phyloP scores from a whole-genome alignment of 371 early-diverging fungal genomes.

The Batkoa obscura region DNA sequence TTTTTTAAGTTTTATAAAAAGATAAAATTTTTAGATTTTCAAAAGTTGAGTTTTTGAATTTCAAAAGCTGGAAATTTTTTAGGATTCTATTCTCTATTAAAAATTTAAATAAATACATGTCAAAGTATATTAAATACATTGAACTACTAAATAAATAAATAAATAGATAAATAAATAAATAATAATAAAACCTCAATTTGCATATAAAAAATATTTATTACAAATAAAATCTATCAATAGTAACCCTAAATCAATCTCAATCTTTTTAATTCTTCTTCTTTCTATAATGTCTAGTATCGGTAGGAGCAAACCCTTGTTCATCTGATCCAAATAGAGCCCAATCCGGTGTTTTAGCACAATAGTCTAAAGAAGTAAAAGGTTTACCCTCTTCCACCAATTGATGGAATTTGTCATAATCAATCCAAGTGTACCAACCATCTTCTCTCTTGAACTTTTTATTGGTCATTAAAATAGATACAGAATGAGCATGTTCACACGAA shows the following conservation, averaged over 20 bases:
- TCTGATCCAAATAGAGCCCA: conserved; percentile 61
- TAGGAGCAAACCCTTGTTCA: conserved; percentile 58
- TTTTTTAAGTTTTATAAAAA: no score
- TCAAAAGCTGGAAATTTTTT: no score
- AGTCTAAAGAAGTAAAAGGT: conserved; percentile 46
- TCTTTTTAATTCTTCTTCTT: conserved; percentile 18
- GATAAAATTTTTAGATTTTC: no score
- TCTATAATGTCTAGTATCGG: conserved; percentile 44
- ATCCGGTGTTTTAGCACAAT: conserved; percentile 46
- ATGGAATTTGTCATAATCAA: conserved; percentile 57
- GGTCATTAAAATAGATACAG: conserved; percentile 52
- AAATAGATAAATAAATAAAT: no score
- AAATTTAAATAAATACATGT: no score
- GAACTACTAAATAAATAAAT: no score
- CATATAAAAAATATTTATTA: no score
- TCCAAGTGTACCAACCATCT: conserved; percentile 60
- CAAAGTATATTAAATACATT: no score
- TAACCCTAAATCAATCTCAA: neutral
- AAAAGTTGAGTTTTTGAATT: no score
- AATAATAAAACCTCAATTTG: no score
- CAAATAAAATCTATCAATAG: no score
- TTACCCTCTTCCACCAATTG: conserved; percentile 35
- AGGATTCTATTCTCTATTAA: no score
- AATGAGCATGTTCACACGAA: conserved; percentile 56
- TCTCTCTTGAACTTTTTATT: conserved; percentile 43